These are phyloP conservation scores for Panaeolus papilionaceus DNA, from an alignment of 768 basidiomycete genomes.

Conservation along the genomic window DNA sequence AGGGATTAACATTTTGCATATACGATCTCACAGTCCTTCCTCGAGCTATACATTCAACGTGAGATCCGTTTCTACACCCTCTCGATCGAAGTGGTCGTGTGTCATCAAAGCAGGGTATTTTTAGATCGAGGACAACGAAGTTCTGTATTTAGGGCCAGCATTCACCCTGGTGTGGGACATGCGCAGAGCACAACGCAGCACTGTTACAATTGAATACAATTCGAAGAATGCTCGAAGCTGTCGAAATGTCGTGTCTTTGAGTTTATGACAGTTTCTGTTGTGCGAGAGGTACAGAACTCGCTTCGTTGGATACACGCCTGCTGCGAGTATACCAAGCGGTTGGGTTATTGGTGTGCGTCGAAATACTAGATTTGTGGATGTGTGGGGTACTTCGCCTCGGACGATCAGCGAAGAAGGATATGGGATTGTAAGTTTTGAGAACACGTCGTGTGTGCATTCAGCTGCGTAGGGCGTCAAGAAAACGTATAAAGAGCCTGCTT, in stretches of 20 bases:
- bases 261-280: background rate
- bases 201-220: background rate
- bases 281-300: background rate
- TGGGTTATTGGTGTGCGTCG: background rate
- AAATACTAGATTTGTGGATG: background rate
- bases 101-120: background rate
- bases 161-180: background rate
- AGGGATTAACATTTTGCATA: background rate
- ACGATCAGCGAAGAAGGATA: background rate
- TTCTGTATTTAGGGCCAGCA: background rate
- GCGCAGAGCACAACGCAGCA: background rate
- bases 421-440: background rate
- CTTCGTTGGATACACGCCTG: background rate
- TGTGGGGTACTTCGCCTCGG: background rate
- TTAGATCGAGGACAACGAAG: background rate
- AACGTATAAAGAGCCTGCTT: background rate
- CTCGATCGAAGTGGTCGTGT: background rate
- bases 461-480: background rate
- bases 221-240: background rate
- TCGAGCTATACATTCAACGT: background rate
- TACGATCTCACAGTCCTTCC: background rate
- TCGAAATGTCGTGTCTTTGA: background rate
- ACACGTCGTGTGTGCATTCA: background rate
- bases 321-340: background rate
- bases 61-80: background rate